Base-by-base conservation (phyloP, 2,329 filamentous ascomycete species). In the Trichoderma breve region DNA sequence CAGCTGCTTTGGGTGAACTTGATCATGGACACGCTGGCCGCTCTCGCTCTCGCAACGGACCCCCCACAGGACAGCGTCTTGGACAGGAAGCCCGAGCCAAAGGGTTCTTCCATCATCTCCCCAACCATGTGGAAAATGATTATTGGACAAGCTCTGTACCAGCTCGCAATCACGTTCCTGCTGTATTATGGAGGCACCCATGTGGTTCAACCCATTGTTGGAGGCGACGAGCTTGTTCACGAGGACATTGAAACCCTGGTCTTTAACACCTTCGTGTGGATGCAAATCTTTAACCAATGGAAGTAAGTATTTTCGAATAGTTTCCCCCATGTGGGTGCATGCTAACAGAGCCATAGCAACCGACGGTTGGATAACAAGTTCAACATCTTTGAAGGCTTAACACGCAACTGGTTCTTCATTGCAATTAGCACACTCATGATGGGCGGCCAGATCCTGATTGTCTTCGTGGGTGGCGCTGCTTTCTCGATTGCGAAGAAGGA, bases 41-140 rank as follows among this genome's bases (percentile, higher is more conserved):
- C 94, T 18, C 86, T 97, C 53, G 94, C 94, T 9, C 88, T 97
- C 68, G 94, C 94, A 1, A 97, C 94, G 2, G 94, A 97, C 79
- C 93, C 94, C n/a, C 94, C 94, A 0, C 92, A 92, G 14, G 91
- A 92, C 67, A 92, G 90, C 75, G 91, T 97, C 30, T 84, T 97
- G 65, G 85, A 97, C 76, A 90, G 94, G 71, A 94, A 93, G 81
- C 88, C 88, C 1, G 88, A 90, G 77, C 85, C 82, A 72, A 87
- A 87, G 77, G 86, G 85, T 28, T 80, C 87, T 4, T 84, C 86
- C 55, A 89, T 90, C 73, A 96, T 98, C 76, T 97, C 94, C 1
- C 85, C 92, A 39, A 95, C 92, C 21, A 98, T 98, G 95, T 97
- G 95, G 95, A 98, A 98, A 86, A 98, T 98, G 95, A 98, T 98